Conservation (phyloP, 148 eudicot species). For the Vaccinium vitisidaea region DNA sequence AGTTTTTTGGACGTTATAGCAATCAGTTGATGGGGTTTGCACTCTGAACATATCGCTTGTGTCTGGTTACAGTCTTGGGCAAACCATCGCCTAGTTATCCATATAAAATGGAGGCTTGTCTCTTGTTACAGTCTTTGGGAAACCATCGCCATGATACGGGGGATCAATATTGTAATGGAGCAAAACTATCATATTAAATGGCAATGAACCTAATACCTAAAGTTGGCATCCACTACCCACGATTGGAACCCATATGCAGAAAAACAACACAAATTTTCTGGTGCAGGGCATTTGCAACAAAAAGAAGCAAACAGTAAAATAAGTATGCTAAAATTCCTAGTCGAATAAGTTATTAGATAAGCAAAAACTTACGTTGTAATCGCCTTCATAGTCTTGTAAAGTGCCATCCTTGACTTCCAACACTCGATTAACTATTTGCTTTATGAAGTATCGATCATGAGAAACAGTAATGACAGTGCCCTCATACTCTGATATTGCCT, state of each 20-base stretch:
- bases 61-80: neutral
- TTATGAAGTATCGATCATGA: slow-evolving; percentile 91
- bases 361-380: slow-evolving; percentile 72
- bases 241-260: neutral
- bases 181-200: too few species aligned
- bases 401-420: slow-evolving; percentile 84
- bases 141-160: too few species aligned
- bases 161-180: too few species aligned
- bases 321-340: neutral
- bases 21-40: neutral
- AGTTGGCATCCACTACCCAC: neutral
- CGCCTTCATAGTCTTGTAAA: slow-evolving; percentile 78
- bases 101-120: too few species aligned
- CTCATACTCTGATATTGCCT: slow-evolving; percentile 84
- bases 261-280: too few species aligned
- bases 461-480: slow-evolving; percentile 95
- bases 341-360: neutral
- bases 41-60: neutral
- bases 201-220: too few species aligned
- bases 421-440: slow-evolving; percentile 90
- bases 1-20: neutral
- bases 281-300: neutral
- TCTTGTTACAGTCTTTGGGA: neutral
- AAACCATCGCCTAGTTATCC: neutral
- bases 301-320: neutral